Conservation (phyloP, 2,329 filamentous ascomycete species). For the Colletotrichum navitas region DNA sequence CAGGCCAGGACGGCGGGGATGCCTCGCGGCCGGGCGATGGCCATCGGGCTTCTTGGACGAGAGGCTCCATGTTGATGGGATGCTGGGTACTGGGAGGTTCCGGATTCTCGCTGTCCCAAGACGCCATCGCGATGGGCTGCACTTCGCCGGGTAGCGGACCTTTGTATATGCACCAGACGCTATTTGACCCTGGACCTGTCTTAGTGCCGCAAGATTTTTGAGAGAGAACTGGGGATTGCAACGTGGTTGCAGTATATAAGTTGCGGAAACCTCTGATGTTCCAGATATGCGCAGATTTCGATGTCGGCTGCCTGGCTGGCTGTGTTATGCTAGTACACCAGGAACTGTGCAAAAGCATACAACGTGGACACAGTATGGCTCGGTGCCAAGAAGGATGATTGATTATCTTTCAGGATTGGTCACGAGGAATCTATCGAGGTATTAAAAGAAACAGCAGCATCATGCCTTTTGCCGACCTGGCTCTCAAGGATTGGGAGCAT, state of each 20-base stretch:
- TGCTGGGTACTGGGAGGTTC: neutral
- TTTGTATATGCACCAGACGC: neutral
- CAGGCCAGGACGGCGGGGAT: neutral
- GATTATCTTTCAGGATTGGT: neutral
- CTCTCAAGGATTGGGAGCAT: neutral
- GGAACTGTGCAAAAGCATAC: neutral
- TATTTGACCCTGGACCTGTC: neutral
- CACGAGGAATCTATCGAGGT: neutral
- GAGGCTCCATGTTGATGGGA: neutral
- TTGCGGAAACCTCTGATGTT: neutral
- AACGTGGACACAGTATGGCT: neutral
- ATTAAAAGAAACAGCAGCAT: neutral
- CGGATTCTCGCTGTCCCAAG: neutral
- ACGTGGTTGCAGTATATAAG: neutral
- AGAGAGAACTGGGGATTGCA: neutral
- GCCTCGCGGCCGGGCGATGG: neutral
- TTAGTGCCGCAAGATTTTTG: neutral
- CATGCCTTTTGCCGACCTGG: neutral
- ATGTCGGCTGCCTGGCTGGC: neutral
- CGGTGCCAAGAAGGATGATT: neutral
- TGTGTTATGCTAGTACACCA: neutral
- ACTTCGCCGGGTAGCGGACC: neutral
- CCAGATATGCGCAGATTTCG: neutral
- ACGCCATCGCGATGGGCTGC: neutral
- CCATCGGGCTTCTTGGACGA: neutral